Evolutionary conservation across 805 yeast species (phyloP).

Genomic region (Ogataea saltuana): DNA sequence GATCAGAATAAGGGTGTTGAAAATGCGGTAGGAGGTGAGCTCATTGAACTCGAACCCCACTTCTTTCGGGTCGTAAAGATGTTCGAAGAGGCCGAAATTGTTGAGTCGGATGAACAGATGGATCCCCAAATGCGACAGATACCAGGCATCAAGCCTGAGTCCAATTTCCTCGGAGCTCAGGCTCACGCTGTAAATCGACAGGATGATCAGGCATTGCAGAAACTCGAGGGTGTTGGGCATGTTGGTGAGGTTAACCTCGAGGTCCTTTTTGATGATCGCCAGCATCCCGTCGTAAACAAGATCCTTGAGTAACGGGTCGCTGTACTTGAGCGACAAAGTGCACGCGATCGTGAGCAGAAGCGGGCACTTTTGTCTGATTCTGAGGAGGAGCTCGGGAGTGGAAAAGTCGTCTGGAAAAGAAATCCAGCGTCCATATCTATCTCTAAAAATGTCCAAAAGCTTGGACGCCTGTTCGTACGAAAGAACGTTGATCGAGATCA

Average conservation of each 20-base stretch:
- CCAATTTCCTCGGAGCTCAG: slow-evolving; percentile 47
- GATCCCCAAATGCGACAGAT: slow-evolving; percentile 62
- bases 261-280: slow-evolving; percentile 49
- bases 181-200: slow-evolving; percentile 65
- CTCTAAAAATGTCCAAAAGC: slow-evolving; percentile 58
- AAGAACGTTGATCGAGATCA: slow-evolving; percentile 52
- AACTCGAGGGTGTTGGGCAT: slow-evolving; percentile 54
- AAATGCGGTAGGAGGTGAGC: slow-evolving; percentile 59
- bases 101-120: slow-evolving; percentile 60
- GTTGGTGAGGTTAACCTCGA: slow-evolving; percentile 44
- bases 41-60: slow-evolving; percentile 41
- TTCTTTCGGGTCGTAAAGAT: slow-evolving; percentile 24
- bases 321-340: slow-evolving; percentile 58
- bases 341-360: slow-evolving; percentile 68
- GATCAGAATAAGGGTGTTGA: slow-evolving; percentile 69
- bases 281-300: slow-evolving; percentile 46
- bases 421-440: slow-evolving; percentile 76
- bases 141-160: slow-evolving; percentile 68
- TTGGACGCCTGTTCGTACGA: slow-evolving; percentile 47
- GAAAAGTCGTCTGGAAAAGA: slow-evolving; percentile 59
- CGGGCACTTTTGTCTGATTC: slow-evolving; percentile 54
- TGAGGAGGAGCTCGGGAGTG: slow-evolving; percentile 48
- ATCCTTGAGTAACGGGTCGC: slow-evolving; percentile 39
- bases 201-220: slow-evolving; percentile 64
- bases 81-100: slow-evolving; percentile 41